phyloP scores from a whole-genome alignment of 805 yeast species.

The Kurtzmaniella cleridarum region DNA sequence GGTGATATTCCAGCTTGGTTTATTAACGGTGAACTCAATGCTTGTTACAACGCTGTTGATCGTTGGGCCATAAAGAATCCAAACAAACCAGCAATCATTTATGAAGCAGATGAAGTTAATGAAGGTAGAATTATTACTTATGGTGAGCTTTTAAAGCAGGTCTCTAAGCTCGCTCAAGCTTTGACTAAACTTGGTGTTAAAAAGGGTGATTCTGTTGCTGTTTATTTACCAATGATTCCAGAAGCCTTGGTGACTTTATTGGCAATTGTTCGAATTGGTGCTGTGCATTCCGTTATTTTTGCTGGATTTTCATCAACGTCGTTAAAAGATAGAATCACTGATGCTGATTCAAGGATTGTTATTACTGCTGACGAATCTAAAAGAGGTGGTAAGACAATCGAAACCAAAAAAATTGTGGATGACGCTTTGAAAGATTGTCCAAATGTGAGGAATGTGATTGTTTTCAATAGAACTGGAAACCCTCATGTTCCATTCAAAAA shows the following conservation, averaged over 20 bases:
- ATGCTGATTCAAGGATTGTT: slow-evolving; percentile 66
- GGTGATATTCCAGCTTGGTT: slow-evolving; percentile 85
- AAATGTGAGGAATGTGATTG: slow-evolving; percentile 62
- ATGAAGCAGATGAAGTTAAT: slow-evolving; percentile 76
- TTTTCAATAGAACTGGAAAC: slow-evolving; percentile 69
- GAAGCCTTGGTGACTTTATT: slow-evolving; percentile 71
- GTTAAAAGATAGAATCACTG: slow-evolving; percentile 63
- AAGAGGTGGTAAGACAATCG: slow-evolving; percentile 78
- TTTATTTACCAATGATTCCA: slow-evolving; percentile 82
- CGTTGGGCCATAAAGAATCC: slow-evolving; percentile 73
- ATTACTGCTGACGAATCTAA: slow-evolving; percentile 79
- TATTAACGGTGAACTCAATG: slow-evolving; percentile 73
- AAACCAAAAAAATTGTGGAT: slow-evolving; percentile 78
- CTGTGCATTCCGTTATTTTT: slow-evolving; percentile 78
- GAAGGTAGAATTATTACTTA: slow-evolving; percentile 60
- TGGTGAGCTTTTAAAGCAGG: slow-evolving; percentile 66
- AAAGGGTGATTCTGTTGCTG: slow-evolving; percentile 84
- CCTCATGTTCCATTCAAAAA: slow-evolving; percentile 42
- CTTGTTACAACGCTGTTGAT: slow-evolving; percentile 77
- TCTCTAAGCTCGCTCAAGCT: slow-evolving; percentile 66
- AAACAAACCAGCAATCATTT: slow-evolving; percentile 65
- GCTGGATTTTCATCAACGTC: slow-evolving; percentile 80
- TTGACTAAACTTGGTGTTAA: slow-evolving; percentile 60
- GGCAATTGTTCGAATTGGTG: slow-evolving; percentile 79
- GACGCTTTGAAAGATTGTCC: slow-evolving; percentile 69